phyloP scores from a whole-genome alignment of 495 filamentous ascomycete genomes.

The Hypomontagnella monticulosa region DNA sequence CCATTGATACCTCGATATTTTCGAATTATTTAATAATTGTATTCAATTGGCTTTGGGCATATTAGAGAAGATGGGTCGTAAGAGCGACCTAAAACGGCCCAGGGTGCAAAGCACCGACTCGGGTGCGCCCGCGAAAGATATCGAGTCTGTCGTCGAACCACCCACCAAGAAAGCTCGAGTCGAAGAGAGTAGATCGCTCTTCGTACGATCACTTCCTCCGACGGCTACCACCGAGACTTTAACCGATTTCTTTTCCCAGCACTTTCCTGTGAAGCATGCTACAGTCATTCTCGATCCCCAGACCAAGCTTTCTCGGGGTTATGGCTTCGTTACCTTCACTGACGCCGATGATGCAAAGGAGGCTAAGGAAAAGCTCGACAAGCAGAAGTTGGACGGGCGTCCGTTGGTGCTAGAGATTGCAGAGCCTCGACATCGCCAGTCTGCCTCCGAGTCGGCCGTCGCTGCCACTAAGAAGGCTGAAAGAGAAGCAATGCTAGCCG shows the following conservation, averaged over 20 bases:
- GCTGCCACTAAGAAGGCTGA: constrained; percentile 63
- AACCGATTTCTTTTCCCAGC: constrained; percentile 88
- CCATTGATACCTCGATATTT: neutral
- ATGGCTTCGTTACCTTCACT: constrained; percentile 96
- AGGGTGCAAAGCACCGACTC: constrained; percentile 40
- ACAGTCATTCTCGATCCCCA: constrained; percentile 81
- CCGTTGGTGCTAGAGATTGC: constrained; percentile 88
- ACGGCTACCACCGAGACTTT: constrained; percentile 83
- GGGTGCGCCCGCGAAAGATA: constrained; percentile 32
- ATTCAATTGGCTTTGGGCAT: neutral
- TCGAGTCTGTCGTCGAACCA: constrained; percentile 38
- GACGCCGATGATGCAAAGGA: constrained; percentile 88
- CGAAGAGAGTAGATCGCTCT: constrained; percentile 74
- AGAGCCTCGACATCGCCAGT: constrained; percentile 79
- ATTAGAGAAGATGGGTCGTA: constrained; percentile 45
- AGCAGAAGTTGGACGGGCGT: constrained; percentile 75
- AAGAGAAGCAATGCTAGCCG: constrained; percentile 62
- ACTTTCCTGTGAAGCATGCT: constrained; percentile 93
- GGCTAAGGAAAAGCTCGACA: constrained; percentile 81
- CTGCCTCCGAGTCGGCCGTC: constrained; percentile 51
- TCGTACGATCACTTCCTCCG: constrained; percentile 85
- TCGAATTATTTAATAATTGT: neutral
- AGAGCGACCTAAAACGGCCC: constrained; percentile 48
- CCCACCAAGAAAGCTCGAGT: constrained; percentile 56
- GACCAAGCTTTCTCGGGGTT: constrained; percentile 88